Percentiles rank a stretch among this genome's conserved stretches.
These are phyloP conservation scores for Cladophialophora exuberans DNA, from an alignment of 2,329 filamentous ascomycete genomes.

Conservation along the genomic window DNA sequence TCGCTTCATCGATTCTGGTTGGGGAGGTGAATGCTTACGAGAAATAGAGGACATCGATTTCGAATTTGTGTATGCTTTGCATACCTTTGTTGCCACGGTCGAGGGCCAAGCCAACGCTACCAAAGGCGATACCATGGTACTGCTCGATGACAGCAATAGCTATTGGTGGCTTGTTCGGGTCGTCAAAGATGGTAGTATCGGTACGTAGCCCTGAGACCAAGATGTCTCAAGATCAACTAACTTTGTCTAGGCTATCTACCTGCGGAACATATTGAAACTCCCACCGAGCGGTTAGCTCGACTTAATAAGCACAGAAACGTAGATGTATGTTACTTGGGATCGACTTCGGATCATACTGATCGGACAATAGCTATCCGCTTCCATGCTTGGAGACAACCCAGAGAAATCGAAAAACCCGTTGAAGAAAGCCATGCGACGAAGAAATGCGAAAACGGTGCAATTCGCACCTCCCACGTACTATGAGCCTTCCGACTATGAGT, in stretches of 20 bases:
- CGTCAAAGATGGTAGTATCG: constrained; percentile 96
- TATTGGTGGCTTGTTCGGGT: constrained; percentile 99
- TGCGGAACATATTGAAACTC: constrained; percentile 97
- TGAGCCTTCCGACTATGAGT: constrained; percentile 84
- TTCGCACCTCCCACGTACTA: constrained; percentile 86
- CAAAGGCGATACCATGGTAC: constrained; percentile 98
- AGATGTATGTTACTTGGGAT: constrained; percentile 66
- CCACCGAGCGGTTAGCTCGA: constrained; percentile 88
- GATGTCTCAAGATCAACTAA: constrained; percentile 27
- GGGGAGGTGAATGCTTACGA: constrained; percentile 84
- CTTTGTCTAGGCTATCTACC: constrained; percentile 77
- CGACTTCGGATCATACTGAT: constrained; percentile 29
- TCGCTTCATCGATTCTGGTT: constrained; percentile 71
- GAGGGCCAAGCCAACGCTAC: constrained; percentile 98
- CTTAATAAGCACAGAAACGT: constrained; percentile 98
- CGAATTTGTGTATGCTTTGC: constrained; percentile 97
- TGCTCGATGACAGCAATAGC: constrained; percentile 97
- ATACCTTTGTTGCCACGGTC: constrained; percentile 96
- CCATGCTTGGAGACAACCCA: constrained; percentile 71
- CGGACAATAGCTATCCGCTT: constrained; percentile 62
- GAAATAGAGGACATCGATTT: constrained; percentile 98
- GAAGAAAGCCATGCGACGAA: constrained; percentile 79
- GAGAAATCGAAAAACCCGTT: constrained; percentile 83
- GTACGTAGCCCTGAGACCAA: constrained; percentile 45
- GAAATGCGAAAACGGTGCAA: constrained; percentile 82